These are phyloP conservation scores for Salix arbutifolia DNA, from an alignment of 345 rosid genomes.

Conservation along the genomic window DNA sequence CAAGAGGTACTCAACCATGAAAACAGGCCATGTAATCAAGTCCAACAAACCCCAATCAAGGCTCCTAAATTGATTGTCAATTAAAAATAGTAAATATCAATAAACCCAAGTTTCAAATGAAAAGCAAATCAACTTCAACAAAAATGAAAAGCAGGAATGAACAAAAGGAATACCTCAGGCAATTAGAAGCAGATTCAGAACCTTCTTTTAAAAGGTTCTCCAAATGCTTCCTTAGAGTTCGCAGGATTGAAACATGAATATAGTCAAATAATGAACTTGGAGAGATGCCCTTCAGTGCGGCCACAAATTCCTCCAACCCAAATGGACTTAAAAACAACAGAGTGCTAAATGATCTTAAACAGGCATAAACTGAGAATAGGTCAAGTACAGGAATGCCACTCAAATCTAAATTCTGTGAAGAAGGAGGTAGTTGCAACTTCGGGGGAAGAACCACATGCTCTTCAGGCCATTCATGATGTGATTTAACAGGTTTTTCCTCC, in stretches of 20 bases:
- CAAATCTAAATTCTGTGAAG: conserved; percentile 56
- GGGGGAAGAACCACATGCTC: conserved; percentile 46
- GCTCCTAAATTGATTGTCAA: conserved; percentile 60
- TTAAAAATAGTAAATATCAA: conserved; percentile 20
- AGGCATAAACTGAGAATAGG: conserved; percentile 71
- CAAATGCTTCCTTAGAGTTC: conserved; percentile 67
- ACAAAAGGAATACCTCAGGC: conserved; percentile 68
- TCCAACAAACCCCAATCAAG: conserved; percentile 85
- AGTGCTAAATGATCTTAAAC: conserved; percentile 81
- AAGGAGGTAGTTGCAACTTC: conserved; percentile 68
- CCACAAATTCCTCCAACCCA: conserved; percentile 80
- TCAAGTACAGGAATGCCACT: conserved; percentile 58
- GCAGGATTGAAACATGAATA: conserved; percentile 79
- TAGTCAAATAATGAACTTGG: conserved; percentile 64
- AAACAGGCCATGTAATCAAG: conserved; percentile 78
- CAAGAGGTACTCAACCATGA: conserved; percentile 70
- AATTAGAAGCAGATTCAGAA: conserved; percentile 67
- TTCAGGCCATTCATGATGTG: conserved; percentile 29
- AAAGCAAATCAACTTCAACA: background rate
- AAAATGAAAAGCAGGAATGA: conserved; percentile 1
- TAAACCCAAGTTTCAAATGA: conserved; percentile 7
- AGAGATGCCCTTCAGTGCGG: conserved; percentile 51
- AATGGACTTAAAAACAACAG: conserved; percentile 87
- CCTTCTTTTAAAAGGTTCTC: conserved; percentile 73
- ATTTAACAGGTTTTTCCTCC: conserved; percentile 43